These are phyloP conservation scores for Amanita thiersii DNA, from an alignment of 768 basidiomycete genomes.

Conservation along the genomic window DNA sequence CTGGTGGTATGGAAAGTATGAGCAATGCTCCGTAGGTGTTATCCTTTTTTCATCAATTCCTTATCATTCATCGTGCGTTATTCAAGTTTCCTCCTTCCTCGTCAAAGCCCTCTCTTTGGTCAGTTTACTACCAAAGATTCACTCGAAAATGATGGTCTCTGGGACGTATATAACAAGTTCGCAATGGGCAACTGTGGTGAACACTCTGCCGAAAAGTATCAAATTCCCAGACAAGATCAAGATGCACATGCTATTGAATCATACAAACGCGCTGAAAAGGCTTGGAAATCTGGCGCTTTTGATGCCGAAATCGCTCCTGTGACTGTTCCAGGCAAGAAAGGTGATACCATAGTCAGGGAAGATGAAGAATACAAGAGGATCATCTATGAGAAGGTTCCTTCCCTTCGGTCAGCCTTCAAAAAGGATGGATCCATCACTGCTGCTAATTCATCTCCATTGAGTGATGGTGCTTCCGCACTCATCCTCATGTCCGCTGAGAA, in stretches of 20 bases:
- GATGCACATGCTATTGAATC: slow-evolving; percentile 93
- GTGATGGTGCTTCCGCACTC: slow-evolving; percentile 94
- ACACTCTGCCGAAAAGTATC: slow-evolving; percentile 69
- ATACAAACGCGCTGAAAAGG: slow-evolving; percentile 86
- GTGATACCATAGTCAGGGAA: slow-evolving; percentile 81
- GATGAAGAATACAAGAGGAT: slow-evolving; percentile 99
- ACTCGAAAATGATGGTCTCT: slow-evolving; percentile 86
- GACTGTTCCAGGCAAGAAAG: slow-evolving; percentile 90
- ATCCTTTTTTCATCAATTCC: slow-evolving; percentile 7
- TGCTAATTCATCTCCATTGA: slow-evolving; percentile 91
- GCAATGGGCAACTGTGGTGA: slow-evolving; percentile 99
- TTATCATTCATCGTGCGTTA: slow-evolving; percentile 6
- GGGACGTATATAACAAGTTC: slow-evolving; percentile 96
- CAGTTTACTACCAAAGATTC: slow-evolving; percentile 86
- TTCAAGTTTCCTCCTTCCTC: slow-evolving; percentile 73
- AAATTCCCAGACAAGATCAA: slow-evolving; percentile 79
- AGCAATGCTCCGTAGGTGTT: slow-evolving; percentile 89
- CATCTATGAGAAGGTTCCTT: slow-evolving; percentile 88
- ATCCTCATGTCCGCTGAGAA: slow-evolving; percentile 93
- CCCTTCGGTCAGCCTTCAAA: slow-evolving; percentile 85
- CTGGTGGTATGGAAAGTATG: slow-evolving; percentile 99
- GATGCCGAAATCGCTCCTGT: slow-evolving; percentile 85
- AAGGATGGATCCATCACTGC: slow-evolving; percentile 87
- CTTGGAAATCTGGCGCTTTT: slow-evolving; percentile 85
- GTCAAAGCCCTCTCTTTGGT: slow-evolving; percentile 78